phyloP scores from a whole-genome alignment of 306 rosid species.

The Morella rubra region DNA sequence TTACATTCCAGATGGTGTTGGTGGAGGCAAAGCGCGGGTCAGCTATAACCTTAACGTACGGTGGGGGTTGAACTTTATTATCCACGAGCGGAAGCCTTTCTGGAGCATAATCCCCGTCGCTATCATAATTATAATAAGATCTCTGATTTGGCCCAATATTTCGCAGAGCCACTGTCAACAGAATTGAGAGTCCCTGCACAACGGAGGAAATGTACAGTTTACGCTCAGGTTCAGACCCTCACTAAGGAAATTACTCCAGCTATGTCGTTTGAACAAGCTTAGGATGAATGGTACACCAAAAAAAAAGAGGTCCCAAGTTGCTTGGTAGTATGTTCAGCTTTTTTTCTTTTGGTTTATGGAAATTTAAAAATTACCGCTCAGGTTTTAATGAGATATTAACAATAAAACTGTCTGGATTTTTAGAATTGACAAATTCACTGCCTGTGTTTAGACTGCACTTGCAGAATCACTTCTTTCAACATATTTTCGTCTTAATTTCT shows the following conservation, averaged over 20 bases:
- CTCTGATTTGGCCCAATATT: slow-evolving; percentile 23
- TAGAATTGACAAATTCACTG: no score
- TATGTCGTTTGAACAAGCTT: background rate
- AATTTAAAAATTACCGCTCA: no score
- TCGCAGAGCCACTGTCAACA: slow-evolving; percentile 33
- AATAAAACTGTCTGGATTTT: no score
- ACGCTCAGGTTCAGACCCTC: background rate
- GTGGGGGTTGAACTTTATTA: slow-evolving; percentile 19
- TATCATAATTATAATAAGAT: slow-evolving; percentile 23
- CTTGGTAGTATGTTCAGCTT: no score
- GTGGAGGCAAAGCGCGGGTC: slow-evolving; percentile 23
- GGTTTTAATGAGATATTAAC: no score
- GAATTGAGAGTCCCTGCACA: slow-evolving; percentile 41
- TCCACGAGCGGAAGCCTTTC: slow-evolving; percentile 43
- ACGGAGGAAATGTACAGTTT: background rate
- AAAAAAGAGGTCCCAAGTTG: no score
- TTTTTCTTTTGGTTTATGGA: no score
- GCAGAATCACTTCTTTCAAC: no score
- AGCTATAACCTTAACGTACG: slow-evolving; percentile 12
- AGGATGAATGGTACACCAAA: background rate
- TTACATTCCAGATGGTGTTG: slow-evolving; percentile 26
- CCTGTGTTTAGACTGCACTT: no score
- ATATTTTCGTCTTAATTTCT: no score
- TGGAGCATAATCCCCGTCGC: slow-evolving; percentile 24
- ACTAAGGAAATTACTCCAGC: no score